These are phyloP conservation scores for Pichia paraexigua DNA, from an alignment of 805 yeast species.

Conservation along the genomic window DNA sequence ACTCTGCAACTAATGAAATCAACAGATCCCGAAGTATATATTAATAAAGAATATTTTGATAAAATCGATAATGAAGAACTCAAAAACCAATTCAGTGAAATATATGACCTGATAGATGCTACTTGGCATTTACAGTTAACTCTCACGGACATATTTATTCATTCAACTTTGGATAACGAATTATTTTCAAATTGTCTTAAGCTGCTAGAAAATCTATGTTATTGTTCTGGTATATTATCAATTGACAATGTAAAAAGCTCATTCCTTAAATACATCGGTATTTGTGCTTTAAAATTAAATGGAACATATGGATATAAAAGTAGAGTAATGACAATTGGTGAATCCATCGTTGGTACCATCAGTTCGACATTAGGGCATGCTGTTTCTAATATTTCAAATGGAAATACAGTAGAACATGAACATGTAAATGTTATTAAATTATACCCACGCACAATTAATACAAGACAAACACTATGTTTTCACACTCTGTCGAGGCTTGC, in stretches of 20 bases:
- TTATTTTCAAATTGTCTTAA: slow-evolving; percentile 60
- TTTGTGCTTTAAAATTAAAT: slow-evolving; percentile 35
- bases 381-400: slow-evolving; percentile 22
- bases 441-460: slow-evolving; percentile 42
- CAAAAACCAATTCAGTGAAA: slow-evolving; percentile 9
- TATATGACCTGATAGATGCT: slow-evolving; percentile 25
- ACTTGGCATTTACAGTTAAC: slow-evolving; percentile 35
- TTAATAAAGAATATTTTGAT: slow-evolving; percentile 10
- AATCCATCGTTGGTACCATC: slow-evolving; percentile 43
- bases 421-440: slow-evolving; percentile 10
- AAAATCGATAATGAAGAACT: slow-evolving; percentile 7
- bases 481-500: slow-evolving; percentile 75
- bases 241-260: slow-evolving; percentile 50
- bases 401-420: neutral
- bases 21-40: slow-evolving; percentile 2
- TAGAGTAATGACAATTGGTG: slow-evolving; percentile 39
- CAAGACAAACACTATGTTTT: slow-evolving; percentile 67
- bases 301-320: slow-evolving; percentile 27
- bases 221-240: slow-evolving; percentile 71
- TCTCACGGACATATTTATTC: slow-evolving; percentile 44
- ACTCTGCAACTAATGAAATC: slow-evolving; percentile 31
- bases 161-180: slow-evolving; percentile 63
- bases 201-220: slow-evolving; percentile 73
- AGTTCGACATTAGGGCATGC: slow-evolving; percentile 35
- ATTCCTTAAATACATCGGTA: slow-evolving; percentile 39